Conservation (phyloP, 495 filamentous ascomycete genomes). For the Niebla homalea region DNA sequence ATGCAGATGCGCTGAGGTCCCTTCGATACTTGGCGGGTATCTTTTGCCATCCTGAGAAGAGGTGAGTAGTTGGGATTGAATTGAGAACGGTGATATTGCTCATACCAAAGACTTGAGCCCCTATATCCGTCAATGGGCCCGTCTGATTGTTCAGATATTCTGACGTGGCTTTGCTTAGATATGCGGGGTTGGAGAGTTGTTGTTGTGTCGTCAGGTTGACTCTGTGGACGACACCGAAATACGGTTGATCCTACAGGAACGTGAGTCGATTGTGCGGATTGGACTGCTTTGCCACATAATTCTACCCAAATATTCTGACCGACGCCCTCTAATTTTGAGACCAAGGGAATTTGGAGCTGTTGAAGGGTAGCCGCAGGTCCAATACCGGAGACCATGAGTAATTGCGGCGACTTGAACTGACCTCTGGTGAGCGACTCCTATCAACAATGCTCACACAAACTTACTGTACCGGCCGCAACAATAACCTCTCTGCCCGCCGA, state of each 20-base stretch:
- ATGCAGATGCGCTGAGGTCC: not conserved
- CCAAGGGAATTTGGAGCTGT: slow-evolving; percentile 25
- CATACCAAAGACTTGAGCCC: not conserved
- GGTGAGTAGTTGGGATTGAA: not conserved
- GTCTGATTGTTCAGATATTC: not conserved
- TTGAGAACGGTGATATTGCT: not conserved
- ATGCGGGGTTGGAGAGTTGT: not conserved
- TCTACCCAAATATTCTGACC: slow-evolving; percentile 26
- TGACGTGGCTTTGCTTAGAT: not conserved
- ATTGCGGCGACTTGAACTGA: slow-evolving; percentile 33
- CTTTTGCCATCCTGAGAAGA: not conserved
- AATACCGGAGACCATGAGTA: slow-evolving; percentile 41
- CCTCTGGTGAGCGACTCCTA: not conserved
- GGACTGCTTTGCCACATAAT: no score
- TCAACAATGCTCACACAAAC: not conserved
- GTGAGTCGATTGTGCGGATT: not conserved
- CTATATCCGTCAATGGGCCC: not conserved
- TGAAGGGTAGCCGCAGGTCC: slow-evolving; percentile 29
- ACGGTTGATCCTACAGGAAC: not conserved
- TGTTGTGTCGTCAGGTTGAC: not conserved
- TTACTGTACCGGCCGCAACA: slow-evolving; percentile 33
- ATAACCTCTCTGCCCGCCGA: slow-evolving; percentile 40
- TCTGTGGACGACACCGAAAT: not conserved
- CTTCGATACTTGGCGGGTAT: not conserved
- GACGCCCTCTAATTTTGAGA: slow-evolving; percentile 32